Evolutionary conservation across 176 grass and related monocot species (phyloP).

Genomic region (Thinopyrum elongatum): DNA sequence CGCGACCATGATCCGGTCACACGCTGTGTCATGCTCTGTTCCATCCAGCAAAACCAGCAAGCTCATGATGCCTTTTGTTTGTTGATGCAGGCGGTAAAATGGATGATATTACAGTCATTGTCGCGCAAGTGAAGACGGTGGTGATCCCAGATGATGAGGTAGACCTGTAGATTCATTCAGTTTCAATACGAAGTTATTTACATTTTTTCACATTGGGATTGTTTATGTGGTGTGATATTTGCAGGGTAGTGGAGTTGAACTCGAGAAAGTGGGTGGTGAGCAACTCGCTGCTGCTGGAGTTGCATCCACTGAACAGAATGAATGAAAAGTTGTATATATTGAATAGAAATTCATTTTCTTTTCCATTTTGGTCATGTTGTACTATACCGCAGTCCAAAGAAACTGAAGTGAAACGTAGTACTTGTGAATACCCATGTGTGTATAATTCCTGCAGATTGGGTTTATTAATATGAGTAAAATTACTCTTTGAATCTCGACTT

Average conservation of each 20-base stretch:
- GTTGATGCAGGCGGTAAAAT: slow-evolving; percentile 75
- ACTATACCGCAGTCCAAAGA: background rate
- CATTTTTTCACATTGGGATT: background rate
- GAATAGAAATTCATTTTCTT: background rate
- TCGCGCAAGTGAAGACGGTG: slow-evolving; percentile 53
- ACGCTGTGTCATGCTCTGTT: background rate
- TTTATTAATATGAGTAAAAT: background rate
- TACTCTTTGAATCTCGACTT: background rate
- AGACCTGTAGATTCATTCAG: background rate
- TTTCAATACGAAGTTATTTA: background rate
- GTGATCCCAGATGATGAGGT: slow-evolving; percentile 39
- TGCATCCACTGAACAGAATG: slow-evolving; percentile 10
- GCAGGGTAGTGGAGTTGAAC: slow-evolving; percentile 13
- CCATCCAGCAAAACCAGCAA: background rate
- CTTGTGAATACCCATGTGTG: background rate
- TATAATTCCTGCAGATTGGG: background rate
- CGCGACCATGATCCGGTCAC: background rate
- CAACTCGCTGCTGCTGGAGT: background rate
- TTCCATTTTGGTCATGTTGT: background rate
- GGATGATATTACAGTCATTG: slow-evolving; percentile 90
- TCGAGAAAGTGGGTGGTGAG: background rate
- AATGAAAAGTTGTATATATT: slow-evolving; percentile 4
- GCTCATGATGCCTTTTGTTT: background rate
- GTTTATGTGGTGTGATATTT: background rate
- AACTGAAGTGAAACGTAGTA: background rate